Conservation (phyloP, 495 filamentous ascomycete species). For the Massariosphaeria phaeospora region DNA sequence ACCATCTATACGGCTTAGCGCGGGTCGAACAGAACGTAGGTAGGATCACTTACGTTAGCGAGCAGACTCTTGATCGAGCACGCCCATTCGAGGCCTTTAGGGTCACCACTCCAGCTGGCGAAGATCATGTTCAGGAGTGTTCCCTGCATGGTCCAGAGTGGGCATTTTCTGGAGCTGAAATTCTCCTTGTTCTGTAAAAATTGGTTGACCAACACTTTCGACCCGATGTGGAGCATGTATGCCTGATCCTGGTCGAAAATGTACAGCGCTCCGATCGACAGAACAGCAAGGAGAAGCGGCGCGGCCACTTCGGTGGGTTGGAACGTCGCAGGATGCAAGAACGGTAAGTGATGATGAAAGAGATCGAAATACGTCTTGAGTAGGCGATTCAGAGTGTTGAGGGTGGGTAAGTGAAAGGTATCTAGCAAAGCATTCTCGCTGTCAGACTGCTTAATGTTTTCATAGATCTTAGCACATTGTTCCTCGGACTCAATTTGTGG, state of each 20-base stretch:
- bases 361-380: slow-evolving; percentile 93
- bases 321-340: slow-evolving; percentile 92
- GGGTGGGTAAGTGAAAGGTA: slow-evolving; percentile 79
- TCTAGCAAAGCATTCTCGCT: slow-evolving; percentile 76
- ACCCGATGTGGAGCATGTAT: slow-evolving; percentile 94
- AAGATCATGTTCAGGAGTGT: slow-evolving; percentile 97
- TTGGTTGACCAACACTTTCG: slow-evolving; percentile 92
- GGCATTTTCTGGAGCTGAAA: slow-evolving; percentile 97
- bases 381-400: slow-evolving; percentile 76
- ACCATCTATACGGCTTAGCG: slow-evolving; percentile 62
- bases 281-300: slow-evolving; percentile 78
- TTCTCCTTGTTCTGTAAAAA: slow-evolving; percentile 97
- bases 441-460: slow-evolving; percentile 77
- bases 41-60: slow-evolving; percentile 58
- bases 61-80: slow-evolving; percentile 97
- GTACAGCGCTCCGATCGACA: slow-evolving; percentile 95
- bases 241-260: slow-evolving; percentile 95
- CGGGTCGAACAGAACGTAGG: background rate
- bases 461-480: slow-evolving; percentile 73
- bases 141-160: slow-evolving; percentile 95
- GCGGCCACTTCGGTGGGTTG: slow-evolving; percentile 69
- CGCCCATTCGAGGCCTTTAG: slow-evolving; percentile 96
- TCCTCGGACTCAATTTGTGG: slow-evolving; percentile 61
- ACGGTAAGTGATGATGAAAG: slow-evolving; percentile 95
- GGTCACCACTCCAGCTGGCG: slow-evolving; percentile 97